Conservation (phyloP, 768 basidiomycete genomes). For the Cyclocybe cylindracea region DNA sequence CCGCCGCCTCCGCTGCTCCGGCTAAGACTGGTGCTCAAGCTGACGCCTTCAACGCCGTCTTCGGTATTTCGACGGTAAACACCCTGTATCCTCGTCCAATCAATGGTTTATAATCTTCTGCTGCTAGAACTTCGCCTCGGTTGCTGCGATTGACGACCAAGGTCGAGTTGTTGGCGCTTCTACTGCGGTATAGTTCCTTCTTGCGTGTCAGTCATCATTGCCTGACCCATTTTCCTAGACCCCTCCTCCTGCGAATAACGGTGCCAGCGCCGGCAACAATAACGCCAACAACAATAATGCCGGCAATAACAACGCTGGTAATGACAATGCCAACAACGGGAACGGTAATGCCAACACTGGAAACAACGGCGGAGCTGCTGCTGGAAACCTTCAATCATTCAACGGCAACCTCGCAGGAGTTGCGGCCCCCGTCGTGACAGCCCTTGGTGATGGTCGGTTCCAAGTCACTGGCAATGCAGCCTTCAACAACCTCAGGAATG, state of each 20-base stretch:
- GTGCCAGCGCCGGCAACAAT: slow-evolving; percentile 5
- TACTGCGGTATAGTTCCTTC: background rate
- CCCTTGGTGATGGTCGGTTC: slow-evolving; percentile 42
- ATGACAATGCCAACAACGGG: slow-evolving; percentile 7
- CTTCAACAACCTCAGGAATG: slow-evolving; percentile 47
- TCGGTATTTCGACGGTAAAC: slow-evolving; percentile 50
- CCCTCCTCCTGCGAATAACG: slow-evolving; percentile 1
- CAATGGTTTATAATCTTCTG: background rate
- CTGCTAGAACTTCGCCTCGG: slow-evolving; percentile 45
- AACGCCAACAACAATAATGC: slow-evolving; percentile 9
- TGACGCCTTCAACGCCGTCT: slow-evolving; percentile 61
- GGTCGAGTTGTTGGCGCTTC: slow-evolving; percentile 32
- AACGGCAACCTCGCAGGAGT: slow-evolving; percentile 48
- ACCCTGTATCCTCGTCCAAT: background rate
- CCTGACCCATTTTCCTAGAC: slow-evolving; percentile 4
- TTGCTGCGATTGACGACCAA: slow-evolving; percentile 45
- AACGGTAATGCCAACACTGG: slow-evolving; percentile 5
- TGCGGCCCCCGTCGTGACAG: slow-evolving; percentile 44
- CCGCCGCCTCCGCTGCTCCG: slow-evolving; percentile 42
- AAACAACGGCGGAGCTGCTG: slow-evolving; percentile 8
- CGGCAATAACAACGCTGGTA: slow-evolving; percentile 8
- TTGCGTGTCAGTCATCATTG: background rate
- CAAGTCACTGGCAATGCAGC: slow-evolving; percentile 47
- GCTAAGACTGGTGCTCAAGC: slow-evolving; percentile 54
- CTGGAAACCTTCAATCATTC: slow-evolving; percentile 52